Percentiles rank a stretch among this genome's conserved stretches.
phyloP scores from a whole-genome alignment of 805 yeast species.

The Nakazawaea molendinolei region DNA sequence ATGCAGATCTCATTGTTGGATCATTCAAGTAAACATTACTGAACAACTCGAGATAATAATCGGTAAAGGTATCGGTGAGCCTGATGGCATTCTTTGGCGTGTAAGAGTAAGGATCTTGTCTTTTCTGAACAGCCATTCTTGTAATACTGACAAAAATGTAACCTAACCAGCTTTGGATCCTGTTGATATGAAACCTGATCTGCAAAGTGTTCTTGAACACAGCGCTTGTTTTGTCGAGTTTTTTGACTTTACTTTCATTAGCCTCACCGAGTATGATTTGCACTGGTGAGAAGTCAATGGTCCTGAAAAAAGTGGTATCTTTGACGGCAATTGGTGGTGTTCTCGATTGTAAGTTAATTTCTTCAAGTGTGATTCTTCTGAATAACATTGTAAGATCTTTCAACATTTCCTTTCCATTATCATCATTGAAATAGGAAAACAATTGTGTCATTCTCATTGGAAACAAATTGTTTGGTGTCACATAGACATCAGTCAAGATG shows the following conservation, averaged over 20 bases:
- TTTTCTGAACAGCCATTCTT: slow-evolving; percentile 27
- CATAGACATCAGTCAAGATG: slow-evolving; percentile 48
- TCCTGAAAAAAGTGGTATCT: slow-evolving; percentile 33
- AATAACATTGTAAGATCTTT: slow-evolving; percentile 38
- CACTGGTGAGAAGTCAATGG: slow-evolving; percentile 30
- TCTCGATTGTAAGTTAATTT: slow-evolving; percentile 38
- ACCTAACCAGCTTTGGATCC: slow-evolving; percentile 36
- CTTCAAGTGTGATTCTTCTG: slow-evolving; percentile 50
- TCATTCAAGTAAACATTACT: slow-evolving; percentile 16
- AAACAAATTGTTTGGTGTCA: slow-evolving; percentile 45
- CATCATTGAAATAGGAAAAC: slow-evolving; percentile 32
- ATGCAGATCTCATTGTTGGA: slow-evolving; percentile 20
- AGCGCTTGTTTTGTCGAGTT: slow-evolving; percentile 41
- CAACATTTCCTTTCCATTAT: slow-evolving; percentile 34
- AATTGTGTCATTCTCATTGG: slow-evolving; percentile 36
- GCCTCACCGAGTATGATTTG: slow-evolving; percentile 40
- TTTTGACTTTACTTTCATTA: slow-evolving; percentile 22
- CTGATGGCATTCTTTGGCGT: slow-evolving; percentile 22
- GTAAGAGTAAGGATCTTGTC: slow-evolving; percentile 33
- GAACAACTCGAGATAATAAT: slow-evolving; percentile 15
- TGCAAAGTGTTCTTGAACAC: slow-evolving; percentile 59
- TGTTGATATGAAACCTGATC: slow-evolving; percentile 42
- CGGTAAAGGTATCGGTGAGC: slow-evolving; percentile 20
- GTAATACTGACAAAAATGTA: slow-evolving; percentile 24
- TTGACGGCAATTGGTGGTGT: slow-evolving; percentile 42